Evolutionary conservation across 768 basidiomycete species (phyloP), one percentile per base, ranked within the genome.

Genomic region (Suillus americanus): DNA sequence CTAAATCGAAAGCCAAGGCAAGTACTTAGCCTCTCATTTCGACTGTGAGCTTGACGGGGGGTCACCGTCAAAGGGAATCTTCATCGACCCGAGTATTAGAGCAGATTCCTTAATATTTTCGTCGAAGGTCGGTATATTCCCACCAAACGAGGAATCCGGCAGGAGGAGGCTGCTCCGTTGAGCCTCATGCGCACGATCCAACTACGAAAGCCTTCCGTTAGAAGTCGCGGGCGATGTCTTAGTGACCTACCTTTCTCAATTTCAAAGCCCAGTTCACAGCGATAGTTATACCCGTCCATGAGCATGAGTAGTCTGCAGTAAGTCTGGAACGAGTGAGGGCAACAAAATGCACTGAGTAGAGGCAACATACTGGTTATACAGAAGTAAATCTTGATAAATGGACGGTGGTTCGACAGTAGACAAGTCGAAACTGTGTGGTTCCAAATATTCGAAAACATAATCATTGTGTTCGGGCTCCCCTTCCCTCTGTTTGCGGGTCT

Each of bases 381-480:
- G 43, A 43, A 43, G 43, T 43, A 43, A 43, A 18, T 43, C 18
- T 35, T 62, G 8, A 23, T 55, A 62, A n/a, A 62, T 54, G 7
- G 62, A 33, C 18, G 62, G 30, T 6, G 20, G 16, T 57, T 53
- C 35, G 30, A 54, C n/a, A 23, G 62, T 20, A 20, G 62, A 55
- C 20, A 62, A 6, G n/a, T 62, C 20, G 35, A 62, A 28, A 35
- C 8, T 54, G 18, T 54, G 20, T 23, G 62, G 50, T 62, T 20
- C 28, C 50, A 62, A 14, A n/a, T 51, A 54, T 37, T 62, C 35
- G 30, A 55, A 62, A 14, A 62, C 25, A n/a, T 57, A 62, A 14
- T 50, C 61, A 5, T 4, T 10, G 3, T 2, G 12, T 54, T 23
- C 2, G 25, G 0, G 43, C 43, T 1, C 43, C 43, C 20, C 1